Conservation (phyloP, 2,329 filamentous ascomycete species). For the Amauroascus niger region DNA sequence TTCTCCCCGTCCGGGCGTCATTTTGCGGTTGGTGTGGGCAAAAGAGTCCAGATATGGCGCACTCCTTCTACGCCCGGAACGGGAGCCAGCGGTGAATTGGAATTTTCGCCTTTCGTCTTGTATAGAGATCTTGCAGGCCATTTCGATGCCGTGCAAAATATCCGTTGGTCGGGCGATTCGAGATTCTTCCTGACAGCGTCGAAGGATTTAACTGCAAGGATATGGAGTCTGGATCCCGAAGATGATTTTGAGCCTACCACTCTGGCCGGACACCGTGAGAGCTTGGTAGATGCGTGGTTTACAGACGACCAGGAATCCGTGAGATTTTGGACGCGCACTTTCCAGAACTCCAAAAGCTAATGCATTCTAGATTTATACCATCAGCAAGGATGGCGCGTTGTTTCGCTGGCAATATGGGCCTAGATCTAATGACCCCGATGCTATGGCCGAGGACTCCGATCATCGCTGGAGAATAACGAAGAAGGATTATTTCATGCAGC, state of each 20-base stretch:
- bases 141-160: conserved; percentile 73
- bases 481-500: conserved; percentile 88
- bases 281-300: conserved; percentile 92
- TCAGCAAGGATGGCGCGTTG: conserved; percentile 93
- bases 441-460: conserved; percentile 53
- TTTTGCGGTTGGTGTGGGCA: conserved; percentile 80
- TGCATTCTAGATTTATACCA: conserved; percentile 61
- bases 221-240: conserved; percentile 87
- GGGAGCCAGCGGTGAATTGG: conserved; percentile 67
- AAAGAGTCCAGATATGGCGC: conserved; percentile 90
- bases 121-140: conserved; percentile 81
- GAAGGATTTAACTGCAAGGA: conserved; percentile 81
- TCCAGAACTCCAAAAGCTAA: conserved; percentile 7
- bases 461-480: conserved; percentile 86
- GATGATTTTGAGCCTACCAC: conserved; percentile 84
- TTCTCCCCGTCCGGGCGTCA: conserved; percentile 87
- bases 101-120: conserved; percentile 88
- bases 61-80: conserved; percentile 82
- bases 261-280: conserved; percentile 80
- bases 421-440: conserved; percentile 52
- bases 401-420: conserved; percentile 83
- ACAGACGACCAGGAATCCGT: conserved; percentile 78
- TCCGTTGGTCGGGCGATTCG: conserved; percentile 94
- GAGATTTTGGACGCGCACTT: conserved; percentile 14
- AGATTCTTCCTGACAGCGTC: conserved; percentile 88